Base-by-base conservation (phyloP, 495 filamentous ascomycete species). In the Penicillium malachiteum region DNA sequence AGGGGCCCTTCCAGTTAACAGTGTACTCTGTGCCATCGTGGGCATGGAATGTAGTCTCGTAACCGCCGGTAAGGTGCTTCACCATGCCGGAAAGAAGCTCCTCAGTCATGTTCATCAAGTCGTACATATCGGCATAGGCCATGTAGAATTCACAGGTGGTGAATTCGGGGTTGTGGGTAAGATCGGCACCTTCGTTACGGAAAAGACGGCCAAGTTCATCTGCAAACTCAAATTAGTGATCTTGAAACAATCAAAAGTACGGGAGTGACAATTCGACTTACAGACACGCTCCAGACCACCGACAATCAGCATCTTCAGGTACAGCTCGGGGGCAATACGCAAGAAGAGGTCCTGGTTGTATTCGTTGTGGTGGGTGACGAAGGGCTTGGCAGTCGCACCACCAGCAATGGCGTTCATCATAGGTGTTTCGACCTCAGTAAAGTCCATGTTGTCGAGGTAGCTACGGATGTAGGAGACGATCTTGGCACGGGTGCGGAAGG, bases 161-260 rank as follows among this genome's bases (percentile, higher is more conserved):
- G 79, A 97, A 99, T 65, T 99, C 94, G 2, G 94, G 94, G 76
- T 99, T 99, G 79, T 99, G 95, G 12, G 94, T 97, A 49, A 95
- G 78, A 74, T 99, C 94, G 64, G 95, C 89, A 50, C 90, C 92
- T 71, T 99, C 94, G 62, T 97, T 99, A 55, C 94, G 80, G 81
- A 97, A 96, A 57, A 90, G 87, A 3, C 88, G 84, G 16, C 95
- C 94, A 48, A 97, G 81, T 65, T 99, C 94, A 71, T 94, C 34
- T 37, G 5, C 12, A 9, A 37, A 10, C 5, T 1, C 5, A 3
- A 2, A 37, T 37, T 37, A 37, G 34, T 37, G 8, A 37, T 37
- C 34, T 37, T 37, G 9, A 5, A 10, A 37, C 21, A 26, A 26
- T 37, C 1, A 13, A 13, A 37, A 37, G 8, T 37, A 13, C 5